Evolutionary conservation across 2,329 filamentous ascomycete genomes (phyloP).

Genomic region (Blumeriella jaapii): DNA sequence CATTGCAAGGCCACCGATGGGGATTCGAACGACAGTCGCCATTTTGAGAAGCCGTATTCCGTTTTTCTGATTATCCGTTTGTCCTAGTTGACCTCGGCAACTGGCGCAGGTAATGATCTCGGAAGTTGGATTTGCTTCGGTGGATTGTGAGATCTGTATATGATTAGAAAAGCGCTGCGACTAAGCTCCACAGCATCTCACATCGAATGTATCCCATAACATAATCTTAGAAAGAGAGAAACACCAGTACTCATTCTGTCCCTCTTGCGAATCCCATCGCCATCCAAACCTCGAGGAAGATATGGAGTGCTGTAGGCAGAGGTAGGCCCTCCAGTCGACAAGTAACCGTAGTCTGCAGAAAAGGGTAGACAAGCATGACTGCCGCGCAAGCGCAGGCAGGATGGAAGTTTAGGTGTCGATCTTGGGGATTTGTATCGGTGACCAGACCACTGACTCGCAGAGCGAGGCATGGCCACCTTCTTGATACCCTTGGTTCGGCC

Average conservation of each 20-base stretch:
- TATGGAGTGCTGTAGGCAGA: conserved; percentile 35
- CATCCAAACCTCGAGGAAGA: conserved; percentile 37
- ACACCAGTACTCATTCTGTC: conserved; percentile 27
- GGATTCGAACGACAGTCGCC: neutral
- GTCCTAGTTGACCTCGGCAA: neutral
- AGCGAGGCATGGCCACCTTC: conserved; percentile 48
- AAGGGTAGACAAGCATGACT: conserved; percentile 29
- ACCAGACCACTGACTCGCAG: conserved; percentile 40
- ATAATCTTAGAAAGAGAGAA: neutral
- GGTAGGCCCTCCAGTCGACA: conserved; percentile 25
- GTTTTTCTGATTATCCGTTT: neutral
- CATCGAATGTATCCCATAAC: neutral
- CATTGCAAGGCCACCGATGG: too few relatives aligned
- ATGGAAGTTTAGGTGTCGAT: conserved; percentile 31
- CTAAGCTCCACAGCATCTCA: neutral
- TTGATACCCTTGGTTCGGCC: conserved; percentile 35
- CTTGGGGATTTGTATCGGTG: conserved; percentile 62
- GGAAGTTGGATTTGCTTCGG: neutral
- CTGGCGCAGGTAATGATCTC: neutral
- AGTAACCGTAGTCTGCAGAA: conserved; percentile 31
- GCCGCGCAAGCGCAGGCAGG: conserved; percentile 23
- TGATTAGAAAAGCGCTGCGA: conserved; percentile 14
- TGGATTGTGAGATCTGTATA: neutral
- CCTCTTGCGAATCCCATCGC: conserved; percentile 39
- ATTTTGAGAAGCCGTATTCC: neutral